phyloP scores from a whole-genome alignment of 441 rosid species.

The Lepidium campestre region DNA sequence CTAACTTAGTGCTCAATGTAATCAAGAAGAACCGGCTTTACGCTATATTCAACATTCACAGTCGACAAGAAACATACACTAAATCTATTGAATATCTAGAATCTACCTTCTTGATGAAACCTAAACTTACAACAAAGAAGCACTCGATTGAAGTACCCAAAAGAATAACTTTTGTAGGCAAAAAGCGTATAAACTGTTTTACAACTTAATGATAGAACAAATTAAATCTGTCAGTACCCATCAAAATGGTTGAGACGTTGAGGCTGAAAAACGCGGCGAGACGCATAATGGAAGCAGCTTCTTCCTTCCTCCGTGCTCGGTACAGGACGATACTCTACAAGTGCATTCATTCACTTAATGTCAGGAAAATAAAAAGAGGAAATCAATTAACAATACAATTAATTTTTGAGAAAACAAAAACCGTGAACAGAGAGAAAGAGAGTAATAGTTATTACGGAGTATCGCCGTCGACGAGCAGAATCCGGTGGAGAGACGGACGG shows the following conservation, averaged over 20 bases:
- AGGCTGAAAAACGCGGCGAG: slow-evolving; percentile 38
- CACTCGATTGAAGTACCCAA: not conserved
- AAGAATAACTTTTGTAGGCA: not conserved
- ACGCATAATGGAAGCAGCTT: slow-evolving; percentile 31
- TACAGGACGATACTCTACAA: slow-evolving; percentile 48
- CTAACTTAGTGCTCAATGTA: not conserved
- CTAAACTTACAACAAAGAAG: not conserved
- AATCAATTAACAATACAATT: not conserved
- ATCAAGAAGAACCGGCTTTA: not conserved
- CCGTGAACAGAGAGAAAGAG: not conserved
- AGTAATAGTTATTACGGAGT: slow-evolving; percentile 36
- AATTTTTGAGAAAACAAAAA: not conserved
- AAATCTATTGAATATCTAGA: not conserved
- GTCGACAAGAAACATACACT: not conserved
- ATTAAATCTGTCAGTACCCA: slow-evolving; percentile 33
- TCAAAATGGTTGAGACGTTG: slow-evolving; percentile 32
- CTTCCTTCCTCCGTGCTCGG: slow-evolving; percentile 45
- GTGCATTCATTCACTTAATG: not conserved
- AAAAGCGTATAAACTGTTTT: not conserved
- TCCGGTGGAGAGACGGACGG: slow-evolving; percentile 39
- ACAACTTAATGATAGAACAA: not conserved
- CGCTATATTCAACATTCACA: not conserved
- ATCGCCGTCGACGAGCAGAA: slow-evolving; percentile 44
- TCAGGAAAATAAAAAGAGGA: not conserved
- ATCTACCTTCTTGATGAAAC: not conserved